Evolutionary conservation across 2,329 filamentous ascomycete genomes (phyloP), one percentile per base, ranked within the genome.

Genomic region (Fusarium aywerte): DNA sequence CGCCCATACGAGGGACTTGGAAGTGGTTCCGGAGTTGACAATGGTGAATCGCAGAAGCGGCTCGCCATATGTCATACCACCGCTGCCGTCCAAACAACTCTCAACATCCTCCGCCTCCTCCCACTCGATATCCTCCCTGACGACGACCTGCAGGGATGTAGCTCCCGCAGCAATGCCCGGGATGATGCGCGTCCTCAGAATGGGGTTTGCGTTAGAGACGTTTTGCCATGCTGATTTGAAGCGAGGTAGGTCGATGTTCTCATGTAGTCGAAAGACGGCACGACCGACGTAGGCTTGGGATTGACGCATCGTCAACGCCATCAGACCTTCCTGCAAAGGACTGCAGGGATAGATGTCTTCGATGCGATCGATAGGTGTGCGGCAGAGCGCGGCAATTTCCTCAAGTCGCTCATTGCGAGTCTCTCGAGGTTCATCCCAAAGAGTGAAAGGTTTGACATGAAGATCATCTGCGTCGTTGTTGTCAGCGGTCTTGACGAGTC

Each of bases 281-380:
- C 51, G 39, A 27, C 38, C 38, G 40, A 54, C 40, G 51, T 54
- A 43, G 31, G 51, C 39, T 43, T 38, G 32, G 21, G 51, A 45
- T 38, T 54, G 39, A 23, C 40, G 39, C 39, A 45, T 44, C 23
- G 51, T 42, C 31, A 42, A 35, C 16, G 35, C 50, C 50, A 53
- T 43, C 27, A 53, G 50, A 42, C 50, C 36, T 42, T 42, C 50
- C 39, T 53, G 50, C 36, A 53, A 35, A 44, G 50, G 40, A 42
- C 36, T 53, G 50, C 50, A 53, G 50, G 50, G 50, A 33, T 53
- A 53, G n/a, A 53, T 42, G 40, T 53, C 50, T 42, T 53, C 50
- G 27, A 51, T 51, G 32, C 45, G 45, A 49, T 49, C 45, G 45
- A 49, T 49, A 49, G 45, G 33, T 50, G 47, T 50, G 47, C 47